Base-by-base conservation (phyloP, 306 rosid genomes). In the Cucurbita moschata region DNA sequence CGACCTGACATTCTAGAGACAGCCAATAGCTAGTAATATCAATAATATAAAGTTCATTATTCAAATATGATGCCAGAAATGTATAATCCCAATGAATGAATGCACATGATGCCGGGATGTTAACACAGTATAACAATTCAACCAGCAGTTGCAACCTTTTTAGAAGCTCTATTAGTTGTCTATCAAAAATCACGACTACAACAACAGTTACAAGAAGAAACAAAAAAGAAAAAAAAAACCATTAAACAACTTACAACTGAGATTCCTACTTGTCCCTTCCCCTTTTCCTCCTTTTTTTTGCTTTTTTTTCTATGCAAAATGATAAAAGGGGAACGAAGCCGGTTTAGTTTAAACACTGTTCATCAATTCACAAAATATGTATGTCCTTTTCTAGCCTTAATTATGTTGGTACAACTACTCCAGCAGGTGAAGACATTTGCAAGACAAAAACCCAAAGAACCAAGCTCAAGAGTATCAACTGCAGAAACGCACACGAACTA, bases 321-420 rank as follows among this genome's bases (percentile, higher is more conserved):
- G 58, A 69, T 46, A 66, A 46, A 67, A 67, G 72, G 55, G 51
- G 51, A 46, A 67, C 37, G 9, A 69, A 69, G 37, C 15, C 18
- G 13, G 13, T 65, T 65, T 43, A 10, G 71, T 50, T 69, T 69
- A 16, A 50, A 69, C 74, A 69, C 23, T 69, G 73, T 21, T 69
- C 71, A 49, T 69, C 52, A 69, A 69, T 69, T 50, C 74, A 50
- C 74, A 69, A 69, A 61, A 69, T 60, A 47, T 35, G 10, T 69
- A 47, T 69, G 56, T 44, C 44, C 74, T 69, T 21, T 69, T 8
- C 59, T 70, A 70, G 43, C 46, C 73, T 68, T 68, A 70, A 70
- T 87, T 82, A 92, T 9, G 96, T 92, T 81, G 98, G 98, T 66
- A 90, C 98, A 86, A 73, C 86, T 57, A 61, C 61, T 82, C 79